Base-by-base conservation (phyloP, 2,329 filamentous ascomycete genomes). In the Pyrenophora seminiperda region DNA sequence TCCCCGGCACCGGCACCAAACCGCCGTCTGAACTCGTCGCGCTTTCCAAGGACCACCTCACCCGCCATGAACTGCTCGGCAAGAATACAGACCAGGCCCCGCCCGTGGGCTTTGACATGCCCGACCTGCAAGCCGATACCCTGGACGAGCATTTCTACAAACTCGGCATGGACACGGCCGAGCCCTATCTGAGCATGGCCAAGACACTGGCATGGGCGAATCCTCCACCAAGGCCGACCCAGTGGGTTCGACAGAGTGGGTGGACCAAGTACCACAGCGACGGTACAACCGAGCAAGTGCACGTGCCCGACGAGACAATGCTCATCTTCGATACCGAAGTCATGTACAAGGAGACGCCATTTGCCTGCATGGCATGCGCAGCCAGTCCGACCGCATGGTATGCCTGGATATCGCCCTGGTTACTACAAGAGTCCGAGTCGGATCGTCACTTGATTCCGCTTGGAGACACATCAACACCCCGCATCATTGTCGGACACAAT, bases 281-380 rank as follows among this genome's bases (percentile, higher is more conserved):
- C 70, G 91, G 90, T 17, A 79, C 77, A 10, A 81, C 81, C n/a
- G 89, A 94, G 68, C 72, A 80, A 3, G 84, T 96, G 4, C 85
- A 88, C 54, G 84, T 85, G 7, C 94, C 95, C 0, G 81, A 93
- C 53, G 92, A 94, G 68, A 76, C 83, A 3, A 87, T 93, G 80
- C 78, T 97, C 46, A 92, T 89, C 30, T 99, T 99, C 63, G 94
- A 99, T 74, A 96, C 92, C 1, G 94, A 99, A 74, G 92, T 97
- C 38, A 87, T 99, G 87, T 99, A 88, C 83, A 96, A 95, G 70
- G 85, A 94, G 68, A 93, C 87, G 59, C 87, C 89, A 0, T 99
- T 91, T 72, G 91, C 95, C 0, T 91, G 96, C 49, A 97, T 99
- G 91, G 94, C 95, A 17, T 97, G 93, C 70, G 94, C 95, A 11